Percentiles rank a stretch among this genome's conserved stretches.
Conservation (phyloP, 306 rosid species). For the Abrus pulchellus region DNA sequence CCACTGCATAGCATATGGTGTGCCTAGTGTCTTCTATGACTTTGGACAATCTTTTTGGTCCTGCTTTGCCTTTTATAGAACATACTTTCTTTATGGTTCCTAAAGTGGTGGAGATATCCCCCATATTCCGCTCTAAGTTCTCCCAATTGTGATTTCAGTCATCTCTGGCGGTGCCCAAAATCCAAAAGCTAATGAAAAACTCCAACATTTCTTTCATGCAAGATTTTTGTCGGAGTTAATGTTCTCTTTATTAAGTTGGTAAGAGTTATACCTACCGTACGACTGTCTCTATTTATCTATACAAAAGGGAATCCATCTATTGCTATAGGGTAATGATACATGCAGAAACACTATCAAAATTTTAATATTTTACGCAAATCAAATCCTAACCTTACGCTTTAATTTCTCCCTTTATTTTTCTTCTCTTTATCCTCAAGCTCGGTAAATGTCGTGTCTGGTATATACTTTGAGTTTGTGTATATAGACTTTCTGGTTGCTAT, state of each 20-base stretch:
- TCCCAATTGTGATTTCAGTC: conserved; percentile 23
- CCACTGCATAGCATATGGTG: conserved; percentile 16
- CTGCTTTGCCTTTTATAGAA: conserved; percentile 47
- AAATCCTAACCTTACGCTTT: not conserved
- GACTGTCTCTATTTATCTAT: conserved; percentile 51
- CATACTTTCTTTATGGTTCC: conserved; percentile 49
- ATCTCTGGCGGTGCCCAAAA: conserved; percentile 45
- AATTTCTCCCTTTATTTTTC: not conserved
- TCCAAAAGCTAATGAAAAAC: conserved; percentile 41
- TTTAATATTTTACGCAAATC: not conserved
- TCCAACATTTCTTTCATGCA: conserved; percentile 26
- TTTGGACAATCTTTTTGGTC: conserved; percentile 37
- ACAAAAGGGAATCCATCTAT: conserved; percentile 16
- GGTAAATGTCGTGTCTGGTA: conserved; percentile 1
- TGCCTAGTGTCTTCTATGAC: conserved; percentile 16
- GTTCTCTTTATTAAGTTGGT: conserved; percentile 47
- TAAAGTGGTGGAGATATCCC: conserved; percentile 58
- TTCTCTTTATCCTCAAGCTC: conserved; percentile 10
- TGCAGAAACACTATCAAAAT: not conserved
- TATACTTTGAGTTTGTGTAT: not conserved
- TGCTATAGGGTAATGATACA: conserved; percentile 21
- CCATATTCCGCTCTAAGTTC: conserved; percentile 42
- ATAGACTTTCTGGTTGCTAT: not conserved
- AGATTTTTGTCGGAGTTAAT: conserved; percentile 53
- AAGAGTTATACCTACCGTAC: conserved; percentile 48